phyloP scores from a whole-genome alignment of 805 yeast genomes.

The Kregervanrija pseudodelftensis region DNA sequence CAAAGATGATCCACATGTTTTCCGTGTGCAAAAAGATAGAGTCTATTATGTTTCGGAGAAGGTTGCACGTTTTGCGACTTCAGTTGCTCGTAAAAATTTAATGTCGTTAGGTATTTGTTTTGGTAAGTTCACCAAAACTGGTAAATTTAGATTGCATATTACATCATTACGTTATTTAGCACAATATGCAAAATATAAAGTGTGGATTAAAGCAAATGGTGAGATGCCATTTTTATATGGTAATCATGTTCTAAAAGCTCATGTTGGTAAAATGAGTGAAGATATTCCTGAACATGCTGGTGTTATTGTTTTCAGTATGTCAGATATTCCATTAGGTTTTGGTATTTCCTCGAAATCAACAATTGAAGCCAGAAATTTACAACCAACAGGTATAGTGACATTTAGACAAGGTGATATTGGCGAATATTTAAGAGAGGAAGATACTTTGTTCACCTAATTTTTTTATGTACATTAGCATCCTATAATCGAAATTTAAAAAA shows the following conservation, averaged over 20 bases:
- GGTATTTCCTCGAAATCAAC: constrained; percentile 94
- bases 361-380: constrained; percentile 75
- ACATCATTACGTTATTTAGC: constrained; percentile 83
- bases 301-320: constrained; percentile 84
- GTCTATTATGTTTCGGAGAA: constrained; percentile 87
- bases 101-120: constrained; percentile 92
- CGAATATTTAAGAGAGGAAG: constrained; percentile 96
- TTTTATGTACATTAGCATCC: constrained; percentile 8
- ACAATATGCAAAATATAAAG: constrained; percentile 82
- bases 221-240: constrained; percentile 98
- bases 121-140: constrained; percentile 96
- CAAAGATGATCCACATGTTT: constrained; percentile 83
- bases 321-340: constrained; percentile 88
- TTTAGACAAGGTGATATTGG: constrained; percentile 98
- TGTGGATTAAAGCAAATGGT: constrained; percentile 96
- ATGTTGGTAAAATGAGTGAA: constrained; percentile 92
- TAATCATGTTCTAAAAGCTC: constrained; percentile 93
- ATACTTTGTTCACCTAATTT: constrained; percentile 74
- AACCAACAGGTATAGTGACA: constrained; percentile 92
- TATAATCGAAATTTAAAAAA: background rate
- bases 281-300: constrained; percentile 99
- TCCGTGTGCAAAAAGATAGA: constrained; percentile 92
- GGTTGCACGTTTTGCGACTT: constrained; percentile 81
- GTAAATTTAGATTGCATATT: constrained; percentile 90
- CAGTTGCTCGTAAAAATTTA: constrained; percentile 79